Evolutionary conservation across 805 yeast species (phyloP), one percentile per base, ranked within the genome.

Genomic region (Saturnispora gosingensis): DNA sequence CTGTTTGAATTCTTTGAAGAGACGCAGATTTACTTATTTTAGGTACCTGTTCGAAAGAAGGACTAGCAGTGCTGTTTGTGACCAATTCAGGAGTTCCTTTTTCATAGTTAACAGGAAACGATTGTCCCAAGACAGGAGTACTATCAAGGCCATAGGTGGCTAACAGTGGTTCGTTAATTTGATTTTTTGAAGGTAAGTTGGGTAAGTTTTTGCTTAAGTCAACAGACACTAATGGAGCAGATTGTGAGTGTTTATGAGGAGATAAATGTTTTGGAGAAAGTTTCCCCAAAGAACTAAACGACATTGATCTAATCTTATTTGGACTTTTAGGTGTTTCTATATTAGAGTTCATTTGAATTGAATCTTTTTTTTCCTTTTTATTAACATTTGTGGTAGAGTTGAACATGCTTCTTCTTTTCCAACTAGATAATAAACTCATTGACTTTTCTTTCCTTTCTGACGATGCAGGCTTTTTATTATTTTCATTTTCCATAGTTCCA

Each of bases 361-460:
- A 22, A n/a, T 8, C 3, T 32, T 24, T 10, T 25, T 42, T 15
- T 15, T 43, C 45, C 3, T 49, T 44, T 9, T 44, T 52, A 5
- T 15, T 27, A 5, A 39, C 10, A 30, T 4, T 42, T 22, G 50
- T 40, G 3, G 34, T 38, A 9, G 50, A 48, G 18, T 42, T 49
- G 13, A 47, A 39, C 22, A 53, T 49, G 38, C 67, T 62, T 47
- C 59, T 64, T 54, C 70, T 59, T 38, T 61, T 66, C 70, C 70
- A 66, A 5, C 57, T 53, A 4, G 61, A 53, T 9, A 66, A 51
- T n/a, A 66, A 53, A 48, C 68, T 63, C 48, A 53, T 61, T 8
- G 67, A 54, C 27, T 59, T 62, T 40, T 63, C 64, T 44, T 59
- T 62, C 39, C 54, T 60, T 10, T 57, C 60, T 16, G 51, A 51